phyloP scores from a whole-genome alignment of 768 basidiomycete genomes.

The Stropharia rugosoannulata region DNA sequence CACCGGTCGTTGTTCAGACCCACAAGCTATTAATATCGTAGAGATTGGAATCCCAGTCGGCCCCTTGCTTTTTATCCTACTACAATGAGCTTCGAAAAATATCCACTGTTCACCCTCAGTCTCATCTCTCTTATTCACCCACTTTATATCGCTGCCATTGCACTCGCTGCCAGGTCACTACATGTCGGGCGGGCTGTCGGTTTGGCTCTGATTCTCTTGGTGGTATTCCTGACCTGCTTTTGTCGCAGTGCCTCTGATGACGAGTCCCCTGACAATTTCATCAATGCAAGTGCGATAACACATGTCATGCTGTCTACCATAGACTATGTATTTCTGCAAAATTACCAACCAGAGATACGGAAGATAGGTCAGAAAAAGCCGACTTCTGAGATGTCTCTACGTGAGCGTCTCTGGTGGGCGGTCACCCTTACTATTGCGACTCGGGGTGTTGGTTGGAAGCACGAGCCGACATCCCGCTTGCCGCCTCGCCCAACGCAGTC shows the following conservation, averaged over 20 bases:
- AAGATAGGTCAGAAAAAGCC: slow-evolving; percentile 5
- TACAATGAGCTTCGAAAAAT: background rate
- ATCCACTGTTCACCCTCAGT: background rate
- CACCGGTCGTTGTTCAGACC: no score
- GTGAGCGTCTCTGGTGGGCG: slow-evolving; percentile 1
- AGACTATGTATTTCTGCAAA: background rate
- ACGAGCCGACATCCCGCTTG: background rate
- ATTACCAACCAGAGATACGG: slow-evolving; percentile 1
- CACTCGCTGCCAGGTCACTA: background rate
- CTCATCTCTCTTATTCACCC: background rate
- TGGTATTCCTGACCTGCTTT: background rate
- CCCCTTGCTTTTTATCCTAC: no score
- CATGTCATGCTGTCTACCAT: background rate
- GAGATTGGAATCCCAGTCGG: no score
- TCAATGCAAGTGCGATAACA: background rate
- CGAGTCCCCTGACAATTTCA: background rate
- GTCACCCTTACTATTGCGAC: background rate
- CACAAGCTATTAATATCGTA: no score
- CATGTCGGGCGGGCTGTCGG: background rate
- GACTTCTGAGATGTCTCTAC: slow-evolving; percentile 1
- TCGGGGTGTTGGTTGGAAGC: background rate
- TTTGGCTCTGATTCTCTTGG: background rate
- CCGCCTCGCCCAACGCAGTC: background rate
- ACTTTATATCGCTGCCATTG: background rate
- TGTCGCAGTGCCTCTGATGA: background rate